Conservation (phyloP, 805 yeast species). For the Phaffomyces opuntiae region DNA sequence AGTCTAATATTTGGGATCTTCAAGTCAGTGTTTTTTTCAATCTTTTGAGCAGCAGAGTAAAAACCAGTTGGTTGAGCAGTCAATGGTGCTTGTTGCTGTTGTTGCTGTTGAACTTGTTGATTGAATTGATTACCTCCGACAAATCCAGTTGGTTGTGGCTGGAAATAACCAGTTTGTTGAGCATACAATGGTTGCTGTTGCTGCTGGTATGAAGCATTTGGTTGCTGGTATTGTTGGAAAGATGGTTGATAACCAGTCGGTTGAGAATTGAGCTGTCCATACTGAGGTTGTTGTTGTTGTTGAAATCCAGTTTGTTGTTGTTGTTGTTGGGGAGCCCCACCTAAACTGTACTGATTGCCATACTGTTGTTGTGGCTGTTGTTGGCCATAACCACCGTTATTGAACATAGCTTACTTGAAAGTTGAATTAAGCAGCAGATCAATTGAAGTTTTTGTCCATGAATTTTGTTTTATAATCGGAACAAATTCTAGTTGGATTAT, state of each 20-base stretch:
- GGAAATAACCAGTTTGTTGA: conserved; percentile 16
- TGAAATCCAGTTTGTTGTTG: conserved; percentile 11
- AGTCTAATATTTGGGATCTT: conserved; percentile 72
- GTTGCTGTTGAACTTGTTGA: conserved; percentile 15
- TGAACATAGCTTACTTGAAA: conserved; percentile 5
- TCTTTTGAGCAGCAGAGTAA: conserved; percentile 22
- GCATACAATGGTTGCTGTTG: conserved; percentile 11
- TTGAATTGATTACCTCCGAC: conserved; percentile 12
- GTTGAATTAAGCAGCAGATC: no score
- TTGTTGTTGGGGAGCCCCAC: conserved; percentile 10
- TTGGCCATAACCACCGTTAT: conserved; percentile 9
- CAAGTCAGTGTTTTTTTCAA: conserved; percentile 45
- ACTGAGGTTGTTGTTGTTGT: conserved; percentile 13
- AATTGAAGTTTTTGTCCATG: no score
- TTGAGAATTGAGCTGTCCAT: conserved; percentile 18
- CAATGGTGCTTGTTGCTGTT: conserved; percentile 22
- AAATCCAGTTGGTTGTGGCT: conserved; percentile 23
- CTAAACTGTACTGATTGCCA: conserved; percentile 1
- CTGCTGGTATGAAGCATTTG: conserved; percentile 11
- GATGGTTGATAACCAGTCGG: conserved; percentile 23
- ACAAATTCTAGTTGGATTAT: no score
- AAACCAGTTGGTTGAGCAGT: conserved; percentile 36
- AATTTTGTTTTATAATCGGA: no score
- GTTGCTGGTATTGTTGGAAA: conserved; percentile 13
- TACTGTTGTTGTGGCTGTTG: conserved; percentile 14